Evolutionary conservation across 129 eudicot species (phyloP), one percentile per base, ranked within the genome.

Genomic region (Helichrysum umbraculigerum): DNA sequence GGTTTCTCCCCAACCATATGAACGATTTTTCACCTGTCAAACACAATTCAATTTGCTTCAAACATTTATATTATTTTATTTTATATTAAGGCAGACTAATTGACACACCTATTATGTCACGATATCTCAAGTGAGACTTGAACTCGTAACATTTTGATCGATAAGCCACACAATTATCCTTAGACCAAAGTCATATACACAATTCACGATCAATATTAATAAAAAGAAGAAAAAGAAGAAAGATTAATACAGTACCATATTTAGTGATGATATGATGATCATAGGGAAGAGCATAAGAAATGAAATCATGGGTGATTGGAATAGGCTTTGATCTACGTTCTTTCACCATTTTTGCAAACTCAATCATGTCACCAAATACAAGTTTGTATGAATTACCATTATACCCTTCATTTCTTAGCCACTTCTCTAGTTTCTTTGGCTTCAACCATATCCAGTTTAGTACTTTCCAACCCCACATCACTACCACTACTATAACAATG

Each of bases 1-100:
- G 96, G 16, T 81, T 78, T 30, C 80, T 66, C 42, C 96, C 92
- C 21, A 44, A 15, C 92, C 96, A 90, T 47, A 50, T 29, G 33
- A 78, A 58, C 0, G 90, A 79, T 64, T 83, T 78, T 66, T 87
- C 78, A 61, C 96, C 92, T 90, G 74, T 76, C 44, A 74, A 35
- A 50, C 30, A 37, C n/a, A 11, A 25, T 47, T 6, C 15, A 8
- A 5, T 52, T 52, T 7, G 59, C 8, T 52, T 52, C 59, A 52
- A 52, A 52, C 8, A 51, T 12, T 50, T 25, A 25, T 37, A 6
- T 25, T 32, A 32, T 32, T 32, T 32, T 39, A 0, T 39, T 2
- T 39, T 39, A 0, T 39, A 0, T 39, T 1, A 1, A 7, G 47
- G 9, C 8, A 25, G 47, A 39, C 47, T 39, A 32, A 32, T 32